Evolutionary conservation across 2,329 filamentous ascomycete genomes (phyloP).

Genomic region (Nemania sp.): DNA sequence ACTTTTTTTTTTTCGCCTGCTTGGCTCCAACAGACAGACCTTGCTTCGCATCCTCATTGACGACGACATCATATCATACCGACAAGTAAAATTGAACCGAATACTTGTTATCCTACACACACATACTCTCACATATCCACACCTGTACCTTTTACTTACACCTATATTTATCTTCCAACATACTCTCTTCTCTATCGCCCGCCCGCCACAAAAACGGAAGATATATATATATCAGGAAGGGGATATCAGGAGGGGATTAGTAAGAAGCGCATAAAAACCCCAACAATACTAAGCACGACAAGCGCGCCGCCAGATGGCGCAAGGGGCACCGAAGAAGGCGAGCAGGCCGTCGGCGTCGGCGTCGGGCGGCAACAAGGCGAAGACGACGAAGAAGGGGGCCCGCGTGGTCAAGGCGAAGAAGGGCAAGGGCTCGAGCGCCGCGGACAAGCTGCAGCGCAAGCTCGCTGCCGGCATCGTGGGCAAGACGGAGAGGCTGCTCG

Average conservation of each 20-base stretch:
- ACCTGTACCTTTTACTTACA: no score
- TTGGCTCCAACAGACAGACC: neutral
- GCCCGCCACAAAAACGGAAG: no score
- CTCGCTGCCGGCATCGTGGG: constrained; percentile 58
- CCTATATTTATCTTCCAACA: no score
- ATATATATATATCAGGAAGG: no score
- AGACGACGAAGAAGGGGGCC: constrained; percentile 42
- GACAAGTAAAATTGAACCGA: no score
- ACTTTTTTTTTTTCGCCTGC: constrained; percentile 6
- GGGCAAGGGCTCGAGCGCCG: constrained; percentile 39
- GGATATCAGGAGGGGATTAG: no score
- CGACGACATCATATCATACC: neutral
- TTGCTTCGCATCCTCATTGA: neutral
- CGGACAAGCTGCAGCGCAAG: constrained; percentile 60
- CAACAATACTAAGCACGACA: neutral
- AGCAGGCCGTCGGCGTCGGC: constrained; percentile 46
- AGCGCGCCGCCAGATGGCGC: constrained; percentile 52
- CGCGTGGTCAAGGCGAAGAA: constrained; percentile 42
- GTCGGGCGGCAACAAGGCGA: constrained; percentile 55
- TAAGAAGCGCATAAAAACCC: neutral
- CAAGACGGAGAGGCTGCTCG: constrained; percentile 62
- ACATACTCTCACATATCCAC: no score
- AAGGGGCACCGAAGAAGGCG: constrained; percentile 57
- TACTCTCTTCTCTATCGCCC: no score
- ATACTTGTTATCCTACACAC: no score